These are phyloP conservation scores for Onygenales sp. DNA, from an alignment of 2,329 filamentous ascomycete genomes.

Conservation along the genomic window DNA sequence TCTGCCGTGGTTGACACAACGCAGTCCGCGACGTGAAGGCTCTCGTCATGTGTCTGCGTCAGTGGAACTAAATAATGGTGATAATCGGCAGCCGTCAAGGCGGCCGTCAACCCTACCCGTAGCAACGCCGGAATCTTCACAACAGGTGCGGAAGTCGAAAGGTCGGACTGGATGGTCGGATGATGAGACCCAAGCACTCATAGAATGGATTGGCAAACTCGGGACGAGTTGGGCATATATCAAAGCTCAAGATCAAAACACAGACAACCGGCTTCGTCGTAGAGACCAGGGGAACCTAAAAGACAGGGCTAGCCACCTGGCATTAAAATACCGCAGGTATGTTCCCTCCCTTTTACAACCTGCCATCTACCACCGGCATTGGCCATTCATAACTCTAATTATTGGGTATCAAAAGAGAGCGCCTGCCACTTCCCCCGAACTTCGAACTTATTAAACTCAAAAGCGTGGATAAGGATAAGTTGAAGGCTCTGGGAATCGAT, in stretches of 20 bases:
- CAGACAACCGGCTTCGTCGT: constrained; percentile 22
- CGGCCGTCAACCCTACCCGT: too few species aligned
- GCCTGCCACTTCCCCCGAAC: constrained; percentile 30
- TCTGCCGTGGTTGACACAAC: too few species aligned
- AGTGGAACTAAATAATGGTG: too few species aligned
- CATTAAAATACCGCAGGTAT: constrained; percentile 36
- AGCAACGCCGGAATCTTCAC: too few species aligned
- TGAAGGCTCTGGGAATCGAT: constrained; percentile 6
- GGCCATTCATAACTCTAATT: not conserved
- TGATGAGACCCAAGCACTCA: constrained; percentile 30
- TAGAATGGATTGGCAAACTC: constrained; percentile 38
- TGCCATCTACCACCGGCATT: not conserved
- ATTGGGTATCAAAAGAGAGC: constrained; percentile 16
- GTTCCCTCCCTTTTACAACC: constrained; percentile 11
- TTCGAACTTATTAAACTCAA: constrained; percentile 35
- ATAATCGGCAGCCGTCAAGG: too few species aligned
- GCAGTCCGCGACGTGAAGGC: too few species aligned
- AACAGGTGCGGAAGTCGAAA: too few species aligned
- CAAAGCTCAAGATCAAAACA: constrained; percentile 19
- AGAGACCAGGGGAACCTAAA: constrained; percentile 46
- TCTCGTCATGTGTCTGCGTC: too few species aligned
- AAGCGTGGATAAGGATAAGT: constrained; percentile 3
- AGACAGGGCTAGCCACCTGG: constrained; percentile 47
- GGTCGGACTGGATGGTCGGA: constrained; percentile 22
- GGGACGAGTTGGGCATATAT: constrained; percentile 43